A percentile compares a stretch with the other conserved stretches of the same genome.
Evolutionary conservation across 177 flowering plant species (phyloP).

Genomic region (Vitis hybrid): DNA sequence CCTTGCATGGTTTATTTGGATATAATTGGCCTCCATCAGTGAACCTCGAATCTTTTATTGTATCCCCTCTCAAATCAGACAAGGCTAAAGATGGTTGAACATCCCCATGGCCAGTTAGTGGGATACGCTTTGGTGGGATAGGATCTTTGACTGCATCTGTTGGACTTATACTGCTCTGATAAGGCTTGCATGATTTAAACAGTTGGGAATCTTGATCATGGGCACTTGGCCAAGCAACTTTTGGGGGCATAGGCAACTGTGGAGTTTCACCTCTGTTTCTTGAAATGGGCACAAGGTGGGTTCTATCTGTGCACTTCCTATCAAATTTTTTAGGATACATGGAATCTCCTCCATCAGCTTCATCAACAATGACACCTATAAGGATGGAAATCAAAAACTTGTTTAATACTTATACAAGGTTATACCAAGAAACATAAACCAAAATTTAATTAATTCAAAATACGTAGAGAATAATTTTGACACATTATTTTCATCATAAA

Average conservation of each 20-base stretch:
- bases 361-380: conserved; percentile 39
- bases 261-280: conserved; percentile 32
- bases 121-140: conserved; percentile 31
- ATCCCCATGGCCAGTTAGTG: conserved; percentile 32
- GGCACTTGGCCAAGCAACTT: conserved; percentile 24
- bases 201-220: conserved; percentile 32
- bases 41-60: conserved; percentile 36
- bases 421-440: neutral
- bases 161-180: conserved; percentile 27
- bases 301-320: conserved; percentile 24
- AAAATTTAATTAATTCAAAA: no score
- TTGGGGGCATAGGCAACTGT: conserved; percentile 20
- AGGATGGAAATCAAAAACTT: neutral
- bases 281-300: conserved; percentile 20
- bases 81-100: conserved; percentile 25
- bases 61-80: conserved; percentile 31
- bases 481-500: no score
- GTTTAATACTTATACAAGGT: neutral
- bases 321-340: conserved; percentile 34
- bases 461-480: no score
- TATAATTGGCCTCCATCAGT: conserved; percentile 32
- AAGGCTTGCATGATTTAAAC: conserved; percentile 24
- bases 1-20: conserved; percentile 38
- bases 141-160: conserved; percentile 26
- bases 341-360: conserved; percentile 35